phyloP scores from a whole-genome alignment of 140 eudicot genomes.

The Erigeron philadelphicus region DNA sequence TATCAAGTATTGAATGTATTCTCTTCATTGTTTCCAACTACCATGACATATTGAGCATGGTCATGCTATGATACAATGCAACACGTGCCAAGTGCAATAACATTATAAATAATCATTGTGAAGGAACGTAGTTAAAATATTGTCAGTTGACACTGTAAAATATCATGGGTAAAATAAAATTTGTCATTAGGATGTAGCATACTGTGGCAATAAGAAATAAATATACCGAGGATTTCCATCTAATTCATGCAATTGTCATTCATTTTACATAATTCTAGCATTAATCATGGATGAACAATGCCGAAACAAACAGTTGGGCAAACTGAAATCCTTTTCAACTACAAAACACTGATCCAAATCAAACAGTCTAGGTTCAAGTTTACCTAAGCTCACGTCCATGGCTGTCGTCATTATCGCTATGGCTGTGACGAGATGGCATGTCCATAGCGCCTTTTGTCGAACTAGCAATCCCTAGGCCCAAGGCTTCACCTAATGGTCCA shows the following conservation, averaged over 20 bases:
- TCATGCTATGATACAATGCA: conserved; percentile 5
- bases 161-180: neutral
- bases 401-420: conserved; percentile 23
- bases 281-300: conserved; percentile 17
- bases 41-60: conserved; percentile 4
- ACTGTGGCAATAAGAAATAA: too few species aligned
- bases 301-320: neutral
- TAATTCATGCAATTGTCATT: conserved; percentile 20
- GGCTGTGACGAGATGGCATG: conserved; percentile 31
- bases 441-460: conserved; percentile 17
- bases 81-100: neutral
- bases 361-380: neutral
- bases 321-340: conserved; percentile 16
- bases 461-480: conserved; percentile 52
- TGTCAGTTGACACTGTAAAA: neutral
- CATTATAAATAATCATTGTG: neutral
- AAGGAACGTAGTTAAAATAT: neutral
- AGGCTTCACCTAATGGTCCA: conserved; percentile 74
- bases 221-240: neutral
- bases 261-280: conserved; percentile 25
- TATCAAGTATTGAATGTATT: conserved; percentile 27
- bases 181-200: too few species aligned
- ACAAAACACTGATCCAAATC: conserved; percentile 12
- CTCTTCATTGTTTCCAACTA: conserved; percentile 32
- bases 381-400: conserved; percentile 32